Evolutionary conservation across 768 basidiomycete species (phyloP), one percentile per base, ranked within the genome.

Genomic region (Lactarius sanguifluus): DNA sequence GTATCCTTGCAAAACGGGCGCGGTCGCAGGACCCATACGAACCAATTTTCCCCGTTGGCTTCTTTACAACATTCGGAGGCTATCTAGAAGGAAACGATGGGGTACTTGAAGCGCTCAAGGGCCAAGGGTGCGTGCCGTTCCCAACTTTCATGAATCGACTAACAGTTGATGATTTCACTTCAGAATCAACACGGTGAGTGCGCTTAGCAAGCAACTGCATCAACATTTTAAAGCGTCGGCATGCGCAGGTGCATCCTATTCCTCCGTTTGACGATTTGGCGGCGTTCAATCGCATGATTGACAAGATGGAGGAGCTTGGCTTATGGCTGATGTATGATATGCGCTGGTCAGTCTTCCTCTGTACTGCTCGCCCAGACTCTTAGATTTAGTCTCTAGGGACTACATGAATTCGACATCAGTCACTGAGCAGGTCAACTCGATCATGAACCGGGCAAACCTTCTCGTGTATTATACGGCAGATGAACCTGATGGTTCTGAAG

Each of bases 271-370:
- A 81, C 67, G 85, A 89, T 70, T 66, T 86, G 40, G 86, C 86
- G 0, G 80, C 80, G 0, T 76, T 91, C 0, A 81, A 85, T 43
- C 65, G 79, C 57, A 85, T 90, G 30, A 72, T 91, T 8, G 86
- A 91, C 71, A 78, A 81, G 55, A 90, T 92, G 87, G 85, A 91
- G 74, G 81, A 87, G 67, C 84, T 86, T 0, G 84, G 83, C 0
- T 68, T 86, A 2, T 93, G 88, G 72, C 80, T 92, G 62, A 91
- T 92, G 86, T 94, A 93, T 69, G 90, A 92, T 73, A 92, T 93
- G 90, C 82, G 90, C 58, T 79, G 60, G 83, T 84, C 32, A 55
- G 78, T 18, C 36, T 43, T 36, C 5, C 10, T 13, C 16, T 59
- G 7, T 30, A 2, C 18, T 23, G 50, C 12, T 34, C 40, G 15